Evolutionary conservation across 768 basidiomycete species (phyloP), one percentile per base, ranked within the genome.

Genomic region (Russula emetica): DNA sequence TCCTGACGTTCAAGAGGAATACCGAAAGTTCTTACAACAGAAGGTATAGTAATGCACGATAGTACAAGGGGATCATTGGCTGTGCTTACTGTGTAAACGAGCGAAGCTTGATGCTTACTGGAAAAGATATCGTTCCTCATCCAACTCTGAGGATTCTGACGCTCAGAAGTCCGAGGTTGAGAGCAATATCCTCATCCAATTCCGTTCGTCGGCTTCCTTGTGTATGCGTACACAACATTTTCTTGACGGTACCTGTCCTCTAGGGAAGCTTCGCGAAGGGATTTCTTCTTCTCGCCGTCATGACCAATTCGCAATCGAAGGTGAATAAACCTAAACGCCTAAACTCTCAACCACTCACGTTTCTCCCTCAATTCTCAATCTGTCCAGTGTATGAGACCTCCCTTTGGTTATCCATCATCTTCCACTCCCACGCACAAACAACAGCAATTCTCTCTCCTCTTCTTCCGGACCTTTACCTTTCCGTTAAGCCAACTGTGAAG

Each of bases 201-300:
- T 90, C 68, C 81, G 90, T 90, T 67, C 72, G 86, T 77, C 20
- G 28, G 52, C 16, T 18, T 49, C 6, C 22, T 52, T 55, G 20
- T 0, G 26, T 58, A n/a, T 57, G 22, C 62, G 51, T 38, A 22
- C 42, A 24, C 14, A 18, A 6, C 58, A 14, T 52, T 4, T 4
- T 2, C 16, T 38, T 60, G n/a, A 44, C 49, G 40, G 49, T 24
- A 54, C 6, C 36, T n/a, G 13, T 68, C 47, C 32, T 60, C 1
- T 61, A 92, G 90, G 89, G 49, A 92, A 91, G 71, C 76, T 92
- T 8, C 79, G 90, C 55, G 90, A 92, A 73, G 90, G 90, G 0
- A 76, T 91, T 3, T 78, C 80, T 8, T 82, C 89, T 0, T 82
- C 85, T 2, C 75, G 76, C 32, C 79, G 90, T 61, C 76, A 63